phyloP scores from a whole-genome alignment of 164 flowering plant species.

The Berberis vulgaris region DNA sequence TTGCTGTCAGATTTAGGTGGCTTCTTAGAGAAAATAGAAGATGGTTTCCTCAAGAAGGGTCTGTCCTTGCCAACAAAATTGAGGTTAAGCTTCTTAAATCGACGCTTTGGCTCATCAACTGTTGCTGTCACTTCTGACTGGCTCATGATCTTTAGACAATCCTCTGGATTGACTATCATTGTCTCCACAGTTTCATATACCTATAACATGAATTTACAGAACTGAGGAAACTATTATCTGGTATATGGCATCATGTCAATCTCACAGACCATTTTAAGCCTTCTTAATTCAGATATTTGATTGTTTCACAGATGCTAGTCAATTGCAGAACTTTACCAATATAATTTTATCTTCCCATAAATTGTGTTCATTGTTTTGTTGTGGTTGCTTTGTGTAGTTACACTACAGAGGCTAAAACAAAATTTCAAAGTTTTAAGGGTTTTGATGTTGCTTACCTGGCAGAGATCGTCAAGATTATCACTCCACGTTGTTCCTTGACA shows the following conservation, averaged over 20 bases:
- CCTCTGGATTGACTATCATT: conserved; percentile 58
- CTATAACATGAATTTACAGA: conserved; percentile 21
- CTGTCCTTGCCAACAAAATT: conserved; percentile 57
- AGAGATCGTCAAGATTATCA: conserved; percentile 67
- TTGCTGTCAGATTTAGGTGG: conserved; percentile 37
- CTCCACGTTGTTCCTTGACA: conserved; percentile 48
- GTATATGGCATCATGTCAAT: too few relatives aligned
- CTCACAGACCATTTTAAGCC: too few relatives aligned
- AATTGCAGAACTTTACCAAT: too few relatives aligned
- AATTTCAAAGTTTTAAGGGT: neutral
- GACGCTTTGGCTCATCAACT: conserved; percentile 40
- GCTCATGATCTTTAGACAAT: conserved; percentile 37
- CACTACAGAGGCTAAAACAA: neutral
- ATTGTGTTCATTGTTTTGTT: too few relatives aligned
- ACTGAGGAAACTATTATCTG: too few relatives aligned
- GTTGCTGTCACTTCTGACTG: conserved; percentile 45
- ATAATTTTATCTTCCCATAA: neutral
- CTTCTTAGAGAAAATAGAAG: conserved; percentile 47
- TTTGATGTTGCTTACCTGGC: conserved; percentile 43
- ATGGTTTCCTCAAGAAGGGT: conserved; percentile 26
- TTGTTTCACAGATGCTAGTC: too few relatives aligned
- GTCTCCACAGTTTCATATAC: conserved; percentile 81
- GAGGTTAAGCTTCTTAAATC: conserved; percentile 51
- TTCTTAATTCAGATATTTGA: too few relatives aligned
- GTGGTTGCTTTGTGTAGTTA: neutral